Evolutionary conservation across 2,329 filamentous ascomycete species (phyloP).

Genomic region (Chrysosporium queenslandicum): DNA sequence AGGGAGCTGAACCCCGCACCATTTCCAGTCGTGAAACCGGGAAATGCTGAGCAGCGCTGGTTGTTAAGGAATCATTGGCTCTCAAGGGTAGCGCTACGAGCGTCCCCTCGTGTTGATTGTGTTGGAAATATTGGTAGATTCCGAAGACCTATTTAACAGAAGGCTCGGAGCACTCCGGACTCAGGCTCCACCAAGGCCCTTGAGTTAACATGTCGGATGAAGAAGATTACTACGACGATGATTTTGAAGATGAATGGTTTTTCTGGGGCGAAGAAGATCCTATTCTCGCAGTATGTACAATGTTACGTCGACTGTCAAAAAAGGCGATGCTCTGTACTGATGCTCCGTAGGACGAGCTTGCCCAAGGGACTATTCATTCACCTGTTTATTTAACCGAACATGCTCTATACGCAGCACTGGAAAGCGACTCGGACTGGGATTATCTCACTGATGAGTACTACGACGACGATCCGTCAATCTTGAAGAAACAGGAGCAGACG

Average conservation of each 20-base stretch:
- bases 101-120: not conserved
- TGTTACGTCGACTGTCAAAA: not conserved
- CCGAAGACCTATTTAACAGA: not conserved
- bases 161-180: not conserved
- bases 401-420: constrained; percentile 21
- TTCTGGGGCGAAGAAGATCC: constrained; percentile 15
- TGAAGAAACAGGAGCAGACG: constrained; percentile 4
- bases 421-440: constrained; percentile 26
- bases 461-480: constrained; percentile 18
- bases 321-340: not conserved
- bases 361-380: constrained; percentile 24
- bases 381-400: constrained; percentile 26
- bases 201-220: constrained; percentile 18
- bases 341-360: constrained; percentile 25
- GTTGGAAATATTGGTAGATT: too few relatives aligned
- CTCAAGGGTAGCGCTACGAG: not conserved
- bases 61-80: not conserved
- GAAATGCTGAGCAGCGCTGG: not conserved
- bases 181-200: not conserved
- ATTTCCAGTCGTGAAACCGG: not conserved
- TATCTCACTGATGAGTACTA: constrained; percentile 23
- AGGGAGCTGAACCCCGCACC: not conserved
- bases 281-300: constrained; percentile 3
- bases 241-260: constrained; percentile 14
- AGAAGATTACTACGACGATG: constrained; percentile 18